Base-by-base conservation (phyloP, 2,329 filamentous ascomycete species). In the Lizonia empirigonia region DNA sequence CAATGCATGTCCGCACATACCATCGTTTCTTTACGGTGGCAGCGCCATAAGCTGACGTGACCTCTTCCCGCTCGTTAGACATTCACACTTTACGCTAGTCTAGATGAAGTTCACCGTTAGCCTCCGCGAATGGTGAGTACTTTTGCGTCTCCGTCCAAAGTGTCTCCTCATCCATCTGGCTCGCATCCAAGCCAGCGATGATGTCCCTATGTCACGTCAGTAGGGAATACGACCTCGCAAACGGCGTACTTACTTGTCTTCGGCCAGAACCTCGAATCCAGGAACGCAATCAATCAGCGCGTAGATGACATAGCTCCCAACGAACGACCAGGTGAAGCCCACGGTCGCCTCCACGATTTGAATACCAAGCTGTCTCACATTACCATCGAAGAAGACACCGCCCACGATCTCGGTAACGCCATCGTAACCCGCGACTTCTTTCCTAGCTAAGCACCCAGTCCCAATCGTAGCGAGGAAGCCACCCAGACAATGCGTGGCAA, bases 401-500 rank as follows among this genome's bases (percentile, higher is more conserved):
- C 80, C 79, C 12, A 65, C 61, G 27, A 83, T 79, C 8, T 77
- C 74, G 0, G 77, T 76, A 0, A 71, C 74, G 0, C 79, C 80
- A 55, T 82, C 80, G 59, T 82, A 82, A 0, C 77, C 78, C 5
- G 80, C 80, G 4, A 82, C 77, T 37, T 80, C 73, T 51, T 78
- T 80, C 33, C 72, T 69, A 2, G 79, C 80, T 62, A 82, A 81
- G 15, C 80, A 67, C 0, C 80, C 80, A 0, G 80, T 82, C 4
- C 73, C 72, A 10, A 82, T 75, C 0, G 80, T 82, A 0, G 78
- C 80, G 0, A 79, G 62, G 5, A 82, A 69, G 0, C 80, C 80
- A 15, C 80, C 80, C 9, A 82, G 67, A 56, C 80, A 82, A 52
- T 82, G 80, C 4, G 79, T 82, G 5, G 80, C 80, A 59, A 82